Conservation (phyloP, 306 rosid species). For the Mimosa pudica region DNA sequence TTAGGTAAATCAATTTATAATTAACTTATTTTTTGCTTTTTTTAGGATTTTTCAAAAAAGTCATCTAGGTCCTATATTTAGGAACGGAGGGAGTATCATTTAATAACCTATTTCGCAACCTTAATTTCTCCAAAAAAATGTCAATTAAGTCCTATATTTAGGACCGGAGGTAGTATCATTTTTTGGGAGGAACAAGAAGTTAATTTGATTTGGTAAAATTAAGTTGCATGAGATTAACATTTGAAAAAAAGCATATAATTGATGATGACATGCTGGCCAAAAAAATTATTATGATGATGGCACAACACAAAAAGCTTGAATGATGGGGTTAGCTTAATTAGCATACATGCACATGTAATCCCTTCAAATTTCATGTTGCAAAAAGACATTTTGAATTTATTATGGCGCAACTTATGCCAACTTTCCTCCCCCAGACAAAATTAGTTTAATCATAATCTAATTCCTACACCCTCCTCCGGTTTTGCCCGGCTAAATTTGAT, state of each 20-base stretch:
- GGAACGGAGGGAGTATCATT: no score
- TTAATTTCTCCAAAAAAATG: no score
- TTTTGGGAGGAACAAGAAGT: neutral
- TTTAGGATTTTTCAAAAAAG: no score
- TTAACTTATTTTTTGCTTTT: no score
- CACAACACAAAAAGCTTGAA: neutral
- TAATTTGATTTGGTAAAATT: neutral
- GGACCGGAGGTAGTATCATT: no score
- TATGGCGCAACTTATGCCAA: neutral
- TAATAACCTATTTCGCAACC: no score
- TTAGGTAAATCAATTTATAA: no score
- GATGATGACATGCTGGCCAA: neutral
- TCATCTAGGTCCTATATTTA: no score
- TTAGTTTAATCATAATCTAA: neutral
- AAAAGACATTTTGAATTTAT: neutral
- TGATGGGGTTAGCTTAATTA: neutral
- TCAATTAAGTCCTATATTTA: no score
- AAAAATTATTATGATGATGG: neutral
- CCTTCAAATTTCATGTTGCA: neutral
- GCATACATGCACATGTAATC: neutral
- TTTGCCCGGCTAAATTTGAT: no score
- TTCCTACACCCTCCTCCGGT: neutral
- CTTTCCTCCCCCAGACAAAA: neutral
- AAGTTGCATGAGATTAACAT: neutral
- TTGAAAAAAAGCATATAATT: neutral